phyloP scores from a whole-genome alignment of 2,329 filamentous ascomycete genomes.

The Exophiala sp. region DNA sequence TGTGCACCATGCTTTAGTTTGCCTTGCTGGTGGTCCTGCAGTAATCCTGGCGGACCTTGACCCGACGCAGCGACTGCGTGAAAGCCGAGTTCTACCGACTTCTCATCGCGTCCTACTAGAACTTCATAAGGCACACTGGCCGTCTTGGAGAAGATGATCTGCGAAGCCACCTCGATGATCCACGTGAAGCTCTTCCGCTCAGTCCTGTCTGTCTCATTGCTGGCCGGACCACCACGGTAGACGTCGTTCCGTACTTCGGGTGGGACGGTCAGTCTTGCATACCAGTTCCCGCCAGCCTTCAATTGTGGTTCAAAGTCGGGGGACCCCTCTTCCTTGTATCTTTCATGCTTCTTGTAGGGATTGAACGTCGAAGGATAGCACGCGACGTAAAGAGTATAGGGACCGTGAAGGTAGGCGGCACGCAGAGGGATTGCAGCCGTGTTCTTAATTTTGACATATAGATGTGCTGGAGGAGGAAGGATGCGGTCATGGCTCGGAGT shows the following conservation, averaged over 20 bases:
- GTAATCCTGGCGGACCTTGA: slow-evolving; percentile 57
- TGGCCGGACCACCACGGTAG: slow-evolving; percentile 4
- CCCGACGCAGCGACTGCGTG: slow-evolving; percentile 49
- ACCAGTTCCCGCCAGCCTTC: slow-evolving; percentile 86
- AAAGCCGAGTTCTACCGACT: slow-evolving; percentile 66
- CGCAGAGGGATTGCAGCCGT: slow-evolving; percentile 83
- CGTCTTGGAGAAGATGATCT: slow-evolving; percentile 87
- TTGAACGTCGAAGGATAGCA: slow-evolving; percentile 79
- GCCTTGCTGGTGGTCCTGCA: slow-evolving; percentile 70
- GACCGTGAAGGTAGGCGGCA: slow-evolving; percentile 92
- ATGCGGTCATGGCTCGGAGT: slow-evolving; percentile 84
- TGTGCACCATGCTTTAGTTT: slow-evolving; percentile 48
- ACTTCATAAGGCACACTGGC: slow-evolving; percentile 86
- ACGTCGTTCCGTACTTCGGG: slow-evolving; percentile 57
- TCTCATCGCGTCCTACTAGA: slow-evolving; percentile 75
- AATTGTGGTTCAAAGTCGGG: slow-evolving; percentile 95
- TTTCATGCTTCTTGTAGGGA: slow-evolving; percentile 70
- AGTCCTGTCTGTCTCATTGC: slow-evolving; percentile 37
- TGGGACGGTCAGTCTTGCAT: slow-evolving; percentile 71
- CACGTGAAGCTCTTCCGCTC: slow-evolving; percentile 62
- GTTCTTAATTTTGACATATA: slow-evolving; percentile 86
- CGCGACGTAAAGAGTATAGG: slow-evolving; percentile 77
- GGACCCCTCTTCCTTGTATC: slow-evolving; percentile 63
- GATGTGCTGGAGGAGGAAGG: slow-evolving; percentile 71
- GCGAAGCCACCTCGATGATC: slow-evolving; percentile 85